Base-by-base conservation (phyloP, 345 rosid genomes). In the Acer negundo region DNA sequence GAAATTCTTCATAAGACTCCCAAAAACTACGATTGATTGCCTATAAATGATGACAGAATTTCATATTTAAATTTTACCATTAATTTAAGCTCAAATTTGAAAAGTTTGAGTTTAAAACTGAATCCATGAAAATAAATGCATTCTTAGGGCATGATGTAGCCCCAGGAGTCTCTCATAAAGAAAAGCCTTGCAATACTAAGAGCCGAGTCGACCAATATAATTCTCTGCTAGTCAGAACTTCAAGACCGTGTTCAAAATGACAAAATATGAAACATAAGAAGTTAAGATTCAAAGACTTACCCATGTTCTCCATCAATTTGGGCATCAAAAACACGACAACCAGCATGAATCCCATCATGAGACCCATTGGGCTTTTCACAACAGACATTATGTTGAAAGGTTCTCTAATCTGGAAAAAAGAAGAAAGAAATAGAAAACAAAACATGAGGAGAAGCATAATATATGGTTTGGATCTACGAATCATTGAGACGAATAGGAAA, bases 291-390 rank as follows among this genome's bases (percentile, higher is more conserved):
- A 69, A 15, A 44, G 38, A 71, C 80, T 72, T 90, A 95, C 98
- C 99, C 83, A 96, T 94, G 88, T 90, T 94, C 84, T 94, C 99
- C 89, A 94, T 81, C 80, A 94, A 81, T 82, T 96, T 96, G 56
- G 99, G 99, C 99, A 94, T 96, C 51, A 96, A 69, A 86, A 96
- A 96, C 82, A 96, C 80, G 1, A 94, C 97, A 28, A 96, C 85
- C 77, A 96, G 77, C 99, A 96, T 96, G 80, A 96, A 94, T 79
- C 98, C 99, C 83, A 92, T 77, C 99, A 94, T 96, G 59, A 96
- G 90, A 78, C 99, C 99, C 99, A 96, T 96, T 46, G 98, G 99
- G 80, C 99, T 96, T 70, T 96, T 96, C 80, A 91, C 85, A 62
- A 96, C 44, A 46, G 94, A 84, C 98, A 96, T 88, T 77, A 91